A percentile compares a stretch with the other conserved stretches of the same genome.
phyloP scores from a whole-genome alignment of 2,329 filamentous ascomycete species.

The Beauveria varroae region DNA sequence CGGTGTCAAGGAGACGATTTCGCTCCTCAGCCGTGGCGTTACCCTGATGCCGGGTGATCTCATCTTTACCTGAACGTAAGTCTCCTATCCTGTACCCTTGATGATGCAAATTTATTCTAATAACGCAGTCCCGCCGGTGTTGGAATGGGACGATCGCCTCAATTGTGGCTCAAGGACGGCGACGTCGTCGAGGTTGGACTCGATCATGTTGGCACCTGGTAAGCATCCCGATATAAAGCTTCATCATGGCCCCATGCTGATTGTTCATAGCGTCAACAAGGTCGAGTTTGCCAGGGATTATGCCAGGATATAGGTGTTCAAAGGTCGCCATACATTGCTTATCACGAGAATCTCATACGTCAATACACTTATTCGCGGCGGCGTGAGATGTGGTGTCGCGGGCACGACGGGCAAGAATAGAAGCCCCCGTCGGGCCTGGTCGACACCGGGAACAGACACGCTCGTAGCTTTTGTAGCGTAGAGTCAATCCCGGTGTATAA shows the following conservation, averaged over 20 bases:
- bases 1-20: conserved; percentile 48
- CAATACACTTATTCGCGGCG: conserved; percentile 10
- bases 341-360: conserved; percentile 7
- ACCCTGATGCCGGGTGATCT: conserved; percentile 57
- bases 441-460: conserved; percentile 1
- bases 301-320: conserved; percentile 17
- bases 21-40: conserved; percentile 53
- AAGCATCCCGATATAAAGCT: conserved; percentile 4
- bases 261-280: conserved; percentile 20
- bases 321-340: background rate
- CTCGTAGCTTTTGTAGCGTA: background rate
- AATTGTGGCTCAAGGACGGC: conserved; percentile 61
- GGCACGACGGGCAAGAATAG: conserved; percentile 10
- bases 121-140: conserved; percentile 55
- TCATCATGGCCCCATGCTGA: background rate
- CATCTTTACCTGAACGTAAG: conserved; percentile 58
- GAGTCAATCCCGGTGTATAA: background rate
- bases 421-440: conserved; percentile 7
- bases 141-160: conserved; percentile 60
- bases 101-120: background rate
- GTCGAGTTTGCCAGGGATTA: conserved; percentile 23
- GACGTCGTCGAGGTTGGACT: conserved; percentile 63
- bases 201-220: conserved; percentile 56
- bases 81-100: conserved; percentile 11
- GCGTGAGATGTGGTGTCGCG: conserved; percentile 11